Percentiles rank a stretch among this genome's conserved stretches.
Evolutionary conservation across 1,139 yeast species (phyloP).

Genomic region (Yamadazyma membranifaciens): DNA sequence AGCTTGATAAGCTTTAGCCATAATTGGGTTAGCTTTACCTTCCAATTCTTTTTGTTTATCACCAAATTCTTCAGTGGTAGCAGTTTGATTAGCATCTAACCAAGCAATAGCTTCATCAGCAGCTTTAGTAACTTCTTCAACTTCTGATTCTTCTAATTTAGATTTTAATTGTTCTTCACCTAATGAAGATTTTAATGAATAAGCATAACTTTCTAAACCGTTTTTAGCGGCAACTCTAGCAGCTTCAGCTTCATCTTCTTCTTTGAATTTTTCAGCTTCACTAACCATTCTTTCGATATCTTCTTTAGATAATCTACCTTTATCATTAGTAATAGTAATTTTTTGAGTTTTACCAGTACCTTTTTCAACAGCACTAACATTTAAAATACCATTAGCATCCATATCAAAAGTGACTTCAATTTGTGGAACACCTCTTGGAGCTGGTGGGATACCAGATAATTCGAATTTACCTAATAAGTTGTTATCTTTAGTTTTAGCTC

Average conservation of each 20-base stretch:
- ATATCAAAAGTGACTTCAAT: constrained; percentile 99
- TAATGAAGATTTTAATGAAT: constrained; percentile 82
- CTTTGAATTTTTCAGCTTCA: constrained; percentile 52
- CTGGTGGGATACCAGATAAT: constrained; percentile 98
- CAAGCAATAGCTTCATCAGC: constrained; percentile 83
- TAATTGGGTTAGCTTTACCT: constrained; percentile 90
- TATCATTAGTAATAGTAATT: constrained; percentile 50
- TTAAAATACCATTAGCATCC: constrained; percentile 99
- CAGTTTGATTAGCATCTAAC: constrained; percentile 88
- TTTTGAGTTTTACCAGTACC: constrained; percentile 77
- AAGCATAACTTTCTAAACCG: constrained; percentile 89
- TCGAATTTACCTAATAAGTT: constrained; percentile 99
- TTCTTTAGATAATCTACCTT: constrained; percentile 53
- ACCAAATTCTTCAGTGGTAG: constrained; percentile 80
- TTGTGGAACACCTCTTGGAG: constrained; percentile 99
- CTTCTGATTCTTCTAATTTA: constrained; percentile 79
- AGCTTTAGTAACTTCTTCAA: constrained; percentile 75
- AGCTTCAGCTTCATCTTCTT: constrained; percentile 50
- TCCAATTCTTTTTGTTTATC: constrained; percentile 94
- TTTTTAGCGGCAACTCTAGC: constrained; percentile 63
- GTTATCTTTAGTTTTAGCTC: constrained; percentile 99
- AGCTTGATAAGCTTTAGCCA: constrained; percentile 86
- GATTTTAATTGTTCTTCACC: constrained; percentile 78
- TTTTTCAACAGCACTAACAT: constrained; percentile 91
- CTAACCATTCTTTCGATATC: constrained; percentile 51